Evolutionary conservation across 805 yeast genomes (phyloP).

Genomic region (Pichia scutulata): DNA sequence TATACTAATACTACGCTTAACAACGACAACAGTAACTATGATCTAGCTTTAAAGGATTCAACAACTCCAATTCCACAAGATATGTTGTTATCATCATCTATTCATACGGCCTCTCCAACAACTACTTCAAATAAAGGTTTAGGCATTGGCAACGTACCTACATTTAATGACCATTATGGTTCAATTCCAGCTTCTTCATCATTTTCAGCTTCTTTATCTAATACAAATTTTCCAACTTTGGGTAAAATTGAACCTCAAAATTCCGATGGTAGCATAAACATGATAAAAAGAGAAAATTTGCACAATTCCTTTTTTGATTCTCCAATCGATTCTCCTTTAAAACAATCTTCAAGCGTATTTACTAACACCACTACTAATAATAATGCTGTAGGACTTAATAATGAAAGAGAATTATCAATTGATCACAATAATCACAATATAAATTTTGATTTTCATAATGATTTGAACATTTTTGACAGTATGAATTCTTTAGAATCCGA

Average conservation of each 20-base stretch:
- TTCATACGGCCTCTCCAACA: slow-evolving; percentile 10
- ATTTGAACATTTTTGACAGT: slow-evolving; percentile 22
- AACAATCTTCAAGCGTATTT: slow-evolving; percentile 1
- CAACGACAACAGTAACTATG: slow-evolving; percentile 3
- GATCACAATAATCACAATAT: slow-evolving; percentile 12
- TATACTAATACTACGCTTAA: no score
- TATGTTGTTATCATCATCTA: slow-evolving; percentile 11
- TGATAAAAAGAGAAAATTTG: background rate
- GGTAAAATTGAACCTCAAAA: background rate
- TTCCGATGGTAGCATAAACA: background rate
- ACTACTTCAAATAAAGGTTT: slow-evolving; percentile 2
- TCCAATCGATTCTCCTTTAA: slow-evolving; percentile 19
- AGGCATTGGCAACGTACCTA: slow-evolving; percentile 5
- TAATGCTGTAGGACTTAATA: slow-evolving; percentile 11
- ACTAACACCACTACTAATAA: slow-evolving; percentile 4
- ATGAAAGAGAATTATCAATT: slow-evolving; percentile 6
- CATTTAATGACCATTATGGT: background rate
- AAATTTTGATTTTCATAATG: slow-evolving; percentile 24
- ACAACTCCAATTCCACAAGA: slow-evolving; percentile 13
- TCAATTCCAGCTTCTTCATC: slow-evolving; percentile 5
- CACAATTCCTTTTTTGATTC: slow-evolving; percentile 12
- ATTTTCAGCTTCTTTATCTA: slow-evolving; percentile 2
- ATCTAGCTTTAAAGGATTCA: background rate
- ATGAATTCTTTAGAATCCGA: slow-evolving; percentile 4
- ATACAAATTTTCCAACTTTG: background rate